phyloP scores from a whole-genome alignment of 371 early-diverging fungal genomes.

The Zancudomyces culisetae region DNA sequence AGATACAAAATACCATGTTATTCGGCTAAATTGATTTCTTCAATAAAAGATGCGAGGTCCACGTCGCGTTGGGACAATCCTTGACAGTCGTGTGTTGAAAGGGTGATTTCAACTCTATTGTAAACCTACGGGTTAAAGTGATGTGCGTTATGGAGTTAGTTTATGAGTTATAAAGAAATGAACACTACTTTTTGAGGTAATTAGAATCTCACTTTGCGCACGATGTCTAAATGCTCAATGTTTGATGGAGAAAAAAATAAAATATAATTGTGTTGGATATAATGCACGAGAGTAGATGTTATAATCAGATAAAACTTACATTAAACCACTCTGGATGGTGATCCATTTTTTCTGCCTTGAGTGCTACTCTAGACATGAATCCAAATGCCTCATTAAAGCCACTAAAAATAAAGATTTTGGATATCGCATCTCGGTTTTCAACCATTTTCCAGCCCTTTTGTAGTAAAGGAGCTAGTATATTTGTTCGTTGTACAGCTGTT shows the following conservation, averaged over 20 bases:
- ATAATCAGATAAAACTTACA: slow-evolving; percentile 19
- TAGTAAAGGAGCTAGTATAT: neutral
- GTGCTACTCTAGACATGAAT: slow-evolving; percentile 83
- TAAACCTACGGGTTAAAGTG: no score
- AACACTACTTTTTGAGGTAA: neutral
- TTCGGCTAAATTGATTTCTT: no score
- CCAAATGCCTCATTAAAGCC: slow-evolving; percentile 79
- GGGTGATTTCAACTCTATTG: slow-evolving; percentile 69
- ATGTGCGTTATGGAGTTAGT: neutral
- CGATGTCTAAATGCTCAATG: no score
- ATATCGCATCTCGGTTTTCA: slow-evolving; percentile 57
- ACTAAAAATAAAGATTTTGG: slow-evolving; percentile 51
- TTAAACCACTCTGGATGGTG: slow-evolving; percentile 95
- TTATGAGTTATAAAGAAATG: neutral
- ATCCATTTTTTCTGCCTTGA: slow-evolving; percentile 72
- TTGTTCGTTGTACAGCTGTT: neutral
- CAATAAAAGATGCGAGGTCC: slow-evolving; percentile 55
- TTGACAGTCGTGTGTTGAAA: slow-evolving; percentile 77
- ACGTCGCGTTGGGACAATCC: slow-evolving; percentile 64
- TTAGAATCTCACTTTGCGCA: neutral
- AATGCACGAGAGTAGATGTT: no score
- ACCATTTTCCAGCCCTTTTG: slow-evolving; percentile 32
- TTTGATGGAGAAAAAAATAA: slow-evolving; percentile 24
- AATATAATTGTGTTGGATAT: neutral
- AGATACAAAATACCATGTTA: no score